A percentile compares a stretch with the other conserved stretches of the same genome.
These are phyloP conservation scores for Neurospora hispaniola DNA, from an alignment of 495 filamentous ascomycete species.

Conservation along the genomic window DNA sequence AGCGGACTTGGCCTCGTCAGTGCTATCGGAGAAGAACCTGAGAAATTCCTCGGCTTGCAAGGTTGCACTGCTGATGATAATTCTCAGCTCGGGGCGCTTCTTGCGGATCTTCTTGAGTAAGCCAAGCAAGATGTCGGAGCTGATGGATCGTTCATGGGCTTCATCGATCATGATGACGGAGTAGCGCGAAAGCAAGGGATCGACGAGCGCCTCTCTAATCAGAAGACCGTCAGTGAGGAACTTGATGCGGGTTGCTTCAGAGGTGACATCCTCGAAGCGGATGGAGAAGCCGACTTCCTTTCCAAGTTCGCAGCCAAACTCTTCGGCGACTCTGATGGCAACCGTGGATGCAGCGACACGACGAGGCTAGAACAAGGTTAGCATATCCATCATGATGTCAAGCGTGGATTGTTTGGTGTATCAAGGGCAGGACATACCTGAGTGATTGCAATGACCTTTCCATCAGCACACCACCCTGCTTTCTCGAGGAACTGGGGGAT, in stretches of 20 bases:
- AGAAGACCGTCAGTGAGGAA: conserved; percentile 94
- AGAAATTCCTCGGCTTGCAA: conserved; percentile 85
- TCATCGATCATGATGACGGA: conserved; percentile 99
- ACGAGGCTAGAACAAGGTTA: conserved; percentile 52
- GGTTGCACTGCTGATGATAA: conserved; percentile 91
- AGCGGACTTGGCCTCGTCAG: conserved; percentile 31
- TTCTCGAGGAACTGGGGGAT: conserved; percentile 80
- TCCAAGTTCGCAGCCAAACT: conserved; percentile 81
- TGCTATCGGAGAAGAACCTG: conserved; percentile 57
- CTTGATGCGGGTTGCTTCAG: conserved; percentile 78
- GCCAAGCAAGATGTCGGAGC: conserved; percentile 86
- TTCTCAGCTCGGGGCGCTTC: conserved; percentile 69
- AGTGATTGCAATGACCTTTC: conserved; percentile 76
- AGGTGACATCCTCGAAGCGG: conserved; percentile 93
- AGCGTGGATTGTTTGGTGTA: not conserved
- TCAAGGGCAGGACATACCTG: conserved; percentile 49
- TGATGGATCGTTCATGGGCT: conserved; percentile 90
- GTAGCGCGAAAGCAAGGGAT: conserved; percentile 85
- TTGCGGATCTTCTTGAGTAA: conserved; percentile 89
- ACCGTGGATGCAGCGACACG: conserved; percentile 90
- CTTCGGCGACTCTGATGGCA: conserved; percentile 81
- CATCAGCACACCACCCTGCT: conserved; percentile 78
- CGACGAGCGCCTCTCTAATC: conserved; percentile 85
- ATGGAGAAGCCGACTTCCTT: conserved; percentile 97
- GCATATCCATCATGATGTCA: not conserved